A percentile compares a stretch with the other conserved stretches of the same genome.
Evolutionary conservation across 2,329 filamentous ascomycete species (phyloP).

Genomic region (Claviceps quebecensis): DNA sequence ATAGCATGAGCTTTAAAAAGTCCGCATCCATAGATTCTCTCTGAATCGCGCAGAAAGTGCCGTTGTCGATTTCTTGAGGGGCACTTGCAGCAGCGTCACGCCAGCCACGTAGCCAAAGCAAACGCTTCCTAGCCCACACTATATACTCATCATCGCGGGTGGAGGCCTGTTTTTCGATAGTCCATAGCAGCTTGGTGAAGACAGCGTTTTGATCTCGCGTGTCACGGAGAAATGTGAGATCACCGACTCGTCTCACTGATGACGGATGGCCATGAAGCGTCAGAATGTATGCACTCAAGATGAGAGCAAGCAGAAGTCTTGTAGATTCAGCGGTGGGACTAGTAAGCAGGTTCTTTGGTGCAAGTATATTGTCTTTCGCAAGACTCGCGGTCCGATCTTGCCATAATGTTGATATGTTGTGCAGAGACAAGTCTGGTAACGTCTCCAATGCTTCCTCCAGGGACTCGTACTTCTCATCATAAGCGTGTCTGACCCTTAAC

Average conservation of each 20-base stretch:
- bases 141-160: conserved; percentile 52
- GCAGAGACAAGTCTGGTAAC: conserved; percentile 25
- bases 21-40: conserved; percentile 53
- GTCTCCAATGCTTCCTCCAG: conserved; percentile 33
- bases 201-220: conserved; percentile 49
- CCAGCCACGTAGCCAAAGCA: conserved; percentile 66
- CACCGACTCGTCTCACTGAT: conserved; percentile 40
- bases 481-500: conserved; percentile 40
- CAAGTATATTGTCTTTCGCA: conserved; percentile 34
- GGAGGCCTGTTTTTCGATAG: conserved; percentile 32
- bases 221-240: conserved; percentile 50
- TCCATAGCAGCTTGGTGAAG: conserved; percentile 43
- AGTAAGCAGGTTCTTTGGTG: conserved; percentile 50
- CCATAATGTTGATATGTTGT: conserved; percentile 11
- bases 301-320: conserved; percentile 46
- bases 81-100: conserved; percentile 30
- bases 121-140: conserved; percentile 44
- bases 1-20: conserved; percentile 53
- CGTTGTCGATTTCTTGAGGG: conserved; percentile 34
- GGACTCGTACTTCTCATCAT: conserved; percentile 40
- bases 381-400: conserved; percentile 15
- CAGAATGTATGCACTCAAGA: conserved; percentile 45
- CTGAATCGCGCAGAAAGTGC: conserved; percentile 48
- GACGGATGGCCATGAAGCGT: conserved; percentile 35
- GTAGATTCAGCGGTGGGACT: conserved; percentile 40